Conservation (phyloP, 106 monocot genomes). For the Posidonia australis region DNA sequence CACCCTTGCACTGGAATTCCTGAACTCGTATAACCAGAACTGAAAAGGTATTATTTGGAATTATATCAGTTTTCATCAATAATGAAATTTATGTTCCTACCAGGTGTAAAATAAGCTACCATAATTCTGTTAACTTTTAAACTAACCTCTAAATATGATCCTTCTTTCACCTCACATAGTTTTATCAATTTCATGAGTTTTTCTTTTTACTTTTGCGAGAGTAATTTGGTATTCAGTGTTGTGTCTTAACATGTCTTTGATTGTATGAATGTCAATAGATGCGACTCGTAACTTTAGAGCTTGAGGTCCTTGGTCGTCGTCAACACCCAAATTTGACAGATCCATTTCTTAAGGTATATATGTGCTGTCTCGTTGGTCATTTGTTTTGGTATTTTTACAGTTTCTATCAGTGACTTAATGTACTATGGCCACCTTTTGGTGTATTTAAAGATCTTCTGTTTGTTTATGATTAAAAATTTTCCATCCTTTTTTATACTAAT, state of each 20-base stretch:
- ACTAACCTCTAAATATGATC: too few relatives aligned
- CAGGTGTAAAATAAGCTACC: too few relatives aligned
- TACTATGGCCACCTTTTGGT: not conserved
- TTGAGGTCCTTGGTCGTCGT: slow-evolving; percentile 82
- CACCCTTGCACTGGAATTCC: too few relatives aligned
- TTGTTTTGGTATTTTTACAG: not conserved
- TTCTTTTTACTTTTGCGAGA: too few relatives aligned
- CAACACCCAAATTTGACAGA: slow-evolving; percentile 72
- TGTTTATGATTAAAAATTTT: not conserved
- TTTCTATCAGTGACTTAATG: not conserved
- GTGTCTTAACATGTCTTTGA: not conserved
- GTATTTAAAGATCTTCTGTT: not conserved
- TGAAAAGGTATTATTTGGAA: too few relatives aligned
- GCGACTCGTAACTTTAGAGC: slow-evolving; percentile 67
- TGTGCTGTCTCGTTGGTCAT: not conserved
- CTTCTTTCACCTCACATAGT: too few relatives aligned
- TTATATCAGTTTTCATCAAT: too few relatives aligned
- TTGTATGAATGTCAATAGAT: slow-evolving; percentile 36
- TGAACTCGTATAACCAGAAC: too few relatives aligned
- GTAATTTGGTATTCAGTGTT: too few relatives aligned
- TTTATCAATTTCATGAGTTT: too few relatives aligned
- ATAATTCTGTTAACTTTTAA: too few relatives aligned
- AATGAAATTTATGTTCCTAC: too few relatives aligned
- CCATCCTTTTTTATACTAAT: not conserved
- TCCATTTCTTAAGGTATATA: slow-evolving; percentile 77